Evolutionary conservation across 169 alveolate genomes (phyloP), one percentile per base, ranked within the genome.

Genomic region (Amoebophrya sp.): DNA sequence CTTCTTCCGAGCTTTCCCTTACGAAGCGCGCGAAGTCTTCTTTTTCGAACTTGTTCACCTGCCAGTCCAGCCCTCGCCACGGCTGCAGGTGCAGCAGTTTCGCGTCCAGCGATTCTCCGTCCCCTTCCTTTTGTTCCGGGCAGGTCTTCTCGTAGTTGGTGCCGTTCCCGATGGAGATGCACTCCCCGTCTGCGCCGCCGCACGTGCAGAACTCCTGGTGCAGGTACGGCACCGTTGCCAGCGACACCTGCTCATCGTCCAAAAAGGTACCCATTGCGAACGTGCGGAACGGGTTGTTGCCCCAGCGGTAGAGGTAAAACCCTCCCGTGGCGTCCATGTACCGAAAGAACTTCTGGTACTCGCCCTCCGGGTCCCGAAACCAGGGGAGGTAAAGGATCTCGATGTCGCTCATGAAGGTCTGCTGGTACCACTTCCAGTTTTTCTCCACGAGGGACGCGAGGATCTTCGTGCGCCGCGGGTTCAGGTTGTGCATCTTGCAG

Each of bases 381-480:
- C 90, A 88, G 34, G 90, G 45, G 38, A 88, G 90, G 39, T 88
- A 39, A n/a, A 88, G 67, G 40, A 42, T 42, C 67, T 88, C 90
- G 90, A 88, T 39, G 67, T 88, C 90, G 39, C n/a, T 20, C 90
- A 39, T 42, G 48, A 88, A 40, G 67, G 45, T 39, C 48, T 88
- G 90, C 90, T 88, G 90, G 58, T 88, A 88, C 90, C 90, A 88
- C 58, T 88, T 88, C 67, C 41, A 88, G 31, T 88, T 88, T 2
- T 40, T 23, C 23, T 88, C 90, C 23, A 88, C 45, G 58, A 88
- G 50, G 40, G 90, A 38, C 90, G 41, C 45, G 45, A 42, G 67
- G 20, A 88, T 23, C 18, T 26, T 23, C 18, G 90, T 39, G 34
- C 90, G 67, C 26, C 90, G 90, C 31, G 90, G 90, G 48, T 88